These are phyloP conservation scores for Pseudogymnoascus sp. DNA, from an alignment of 2,329 filamentous ascomycete genomes.

Conservation along the genomic window DNA sequence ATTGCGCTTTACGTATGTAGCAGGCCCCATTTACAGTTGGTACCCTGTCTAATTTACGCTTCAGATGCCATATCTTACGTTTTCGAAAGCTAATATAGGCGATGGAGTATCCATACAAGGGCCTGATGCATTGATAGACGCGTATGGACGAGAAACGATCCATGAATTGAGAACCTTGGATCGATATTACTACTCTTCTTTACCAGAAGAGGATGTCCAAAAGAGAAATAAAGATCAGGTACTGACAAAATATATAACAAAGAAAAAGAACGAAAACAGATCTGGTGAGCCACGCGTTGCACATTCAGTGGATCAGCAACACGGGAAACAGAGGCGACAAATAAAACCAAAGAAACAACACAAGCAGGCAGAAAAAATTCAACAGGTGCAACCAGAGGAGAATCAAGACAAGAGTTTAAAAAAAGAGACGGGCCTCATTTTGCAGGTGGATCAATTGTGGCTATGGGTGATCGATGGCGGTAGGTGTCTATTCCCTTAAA, in stretches of 20 bases:
- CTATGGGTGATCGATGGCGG: background rate
- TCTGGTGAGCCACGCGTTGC: background rate
- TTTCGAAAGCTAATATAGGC: background rate
- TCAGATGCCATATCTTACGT: background rate
- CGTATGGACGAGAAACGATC: background rate
- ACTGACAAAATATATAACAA: background rate
- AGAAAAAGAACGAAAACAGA: background rate
- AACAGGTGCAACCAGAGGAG: background rate
- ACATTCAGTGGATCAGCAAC: background rate
- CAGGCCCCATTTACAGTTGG: too few species aligned
- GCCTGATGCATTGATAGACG: background rate
- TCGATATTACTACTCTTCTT: background rate
- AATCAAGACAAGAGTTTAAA: background rate
- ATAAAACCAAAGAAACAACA: background rate
- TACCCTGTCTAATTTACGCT: background rate
- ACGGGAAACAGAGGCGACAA: background rate
- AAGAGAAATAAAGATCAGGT: background rate
- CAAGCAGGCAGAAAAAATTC: background rate
- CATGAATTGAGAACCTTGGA: background rate
- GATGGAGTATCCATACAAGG: background rate
- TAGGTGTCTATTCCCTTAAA: background rate
- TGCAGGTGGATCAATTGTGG: conserved; percentile 1
- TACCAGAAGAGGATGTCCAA: background rate
- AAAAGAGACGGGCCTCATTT: background rate
- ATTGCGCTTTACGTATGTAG: background rate